A percentile compares a stretch with the other conserved stretches of the same genome.
Conservation (phyloP, 2,329 filamentous ascomycete species). For the Beauveria medogensis region DNA sequence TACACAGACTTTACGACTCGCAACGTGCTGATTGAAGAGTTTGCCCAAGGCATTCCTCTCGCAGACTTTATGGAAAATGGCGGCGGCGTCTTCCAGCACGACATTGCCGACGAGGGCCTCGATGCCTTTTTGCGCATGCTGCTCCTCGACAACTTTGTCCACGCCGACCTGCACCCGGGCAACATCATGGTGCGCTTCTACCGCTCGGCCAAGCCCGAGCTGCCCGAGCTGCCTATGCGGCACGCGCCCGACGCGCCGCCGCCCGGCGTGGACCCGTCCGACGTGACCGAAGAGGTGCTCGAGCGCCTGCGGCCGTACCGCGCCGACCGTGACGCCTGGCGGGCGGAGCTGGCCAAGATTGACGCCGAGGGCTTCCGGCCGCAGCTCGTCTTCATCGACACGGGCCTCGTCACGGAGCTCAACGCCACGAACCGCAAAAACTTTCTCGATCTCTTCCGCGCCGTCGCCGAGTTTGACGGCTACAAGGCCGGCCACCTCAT, state of each 20-base stretch:
- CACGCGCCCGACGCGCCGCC: slow-evolving; percentile 21
- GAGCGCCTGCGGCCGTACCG: slow-evolving; percentile 65
- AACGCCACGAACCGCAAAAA: slow-evolving; percentile 80
- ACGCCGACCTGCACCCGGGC: slow-evolving; percentile 90
- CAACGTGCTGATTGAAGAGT: slow-evolving; percentile 89
- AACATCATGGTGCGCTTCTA: slow-evolving; percentile 99
- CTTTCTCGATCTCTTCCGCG: slow-evolving; percentile 92
- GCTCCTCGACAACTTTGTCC: slow-evolving; percentile 93
- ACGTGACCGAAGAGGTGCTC: slow-evolving; percentile 83
- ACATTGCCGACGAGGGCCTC: slow-evolving; percentile 89
- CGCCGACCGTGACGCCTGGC: slow-evolving; percentile 63
- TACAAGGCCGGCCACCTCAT: slow-evolving; percentile 93
- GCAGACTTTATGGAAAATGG: slow-evolving; percentile 86
- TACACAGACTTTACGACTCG: slow-evolving; percentile 89
- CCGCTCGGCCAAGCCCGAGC: slow-evolving; percentile 63
- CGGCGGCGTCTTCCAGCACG: slow-evolving; percentile 84
- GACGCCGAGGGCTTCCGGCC: slow-evolving; percentile 84
- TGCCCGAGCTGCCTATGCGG: slow-evolving; percentile 30
- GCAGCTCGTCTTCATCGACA: slow-evolving; percentile 95
- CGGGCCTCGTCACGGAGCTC: slow-evolving; percentile 87
- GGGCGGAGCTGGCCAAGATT: slow-evolving; percentile 63
- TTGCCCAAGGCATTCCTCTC: slow-evolving; percentile 86
- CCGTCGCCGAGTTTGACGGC: slow-evolving; percentile 92
- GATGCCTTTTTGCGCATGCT: slow-evolving; percentile 97
- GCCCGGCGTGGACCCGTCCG: slow-evolving; percentile 45